Evolutionary conservation across 768 basidiomycete species (phyloP).

Genomic region (Serendipita vermifera): DNA sequence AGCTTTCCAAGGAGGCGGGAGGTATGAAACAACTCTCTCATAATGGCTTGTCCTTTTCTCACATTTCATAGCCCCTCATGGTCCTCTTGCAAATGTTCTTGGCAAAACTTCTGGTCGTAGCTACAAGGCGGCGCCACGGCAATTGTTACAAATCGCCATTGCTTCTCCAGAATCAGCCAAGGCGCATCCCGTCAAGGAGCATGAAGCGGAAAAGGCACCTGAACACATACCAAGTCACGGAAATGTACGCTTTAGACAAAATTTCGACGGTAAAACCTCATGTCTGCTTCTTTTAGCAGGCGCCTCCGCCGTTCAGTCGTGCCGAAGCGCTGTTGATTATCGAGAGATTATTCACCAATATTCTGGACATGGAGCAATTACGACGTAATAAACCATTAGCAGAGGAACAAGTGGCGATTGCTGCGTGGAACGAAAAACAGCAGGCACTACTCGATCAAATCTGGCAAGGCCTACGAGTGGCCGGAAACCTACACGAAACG

Average conservation of each 20-base stretch:
- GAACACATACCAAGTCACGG: slow-evolving; percentile 38
- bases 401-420: slow-evolving; percentile 37
- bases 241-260: slow-evolving; percentile 8
- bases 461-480: slow-evolving; percentile 71
- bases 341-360: slow-evolving; percentile 74
- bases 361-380: slow-evolving; percentile 74
- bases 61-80: slow-evolving; percentile 42
- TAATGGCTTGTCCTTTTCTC: not conserved
- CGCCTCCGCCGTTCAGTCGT: slow-evolving; percentile 48
- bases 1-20: slow-evolving; percentile 58
- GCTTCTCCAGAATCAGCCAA: slow-evolving; percentile 26
- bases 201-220: slow-evolving; percentile 29
- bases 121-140: slow-evolving; percentile 92
- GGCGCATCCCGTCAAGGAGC: slow-evolving; percentile 38
- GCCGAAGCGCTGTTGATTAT: slow-evolving; percentile 66
- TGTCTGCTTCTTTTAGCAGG: slow-evolving; percentile 16
- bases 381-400: slow-evolving; percentile 59
- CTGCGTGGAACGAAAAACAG: slow-evolving; percentile 28
- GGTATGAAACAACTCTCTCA: slow-evolving; percentile 16
- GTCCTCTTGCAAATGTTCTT: slow-evolving; percentile 75
- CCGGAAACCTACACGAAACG: slow-evolving; percentile 5
- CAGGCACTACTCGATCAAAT: slow-evolving; percentile 49
- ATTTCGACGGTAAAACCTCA: not conserved
- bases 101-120: slow-evolving; percentile 90
- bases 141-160: slow-evolving; percentile 74